Conservation (phyloP, 495 filamentous ascomycete species). For the Lepraria neglecta region DNA sequence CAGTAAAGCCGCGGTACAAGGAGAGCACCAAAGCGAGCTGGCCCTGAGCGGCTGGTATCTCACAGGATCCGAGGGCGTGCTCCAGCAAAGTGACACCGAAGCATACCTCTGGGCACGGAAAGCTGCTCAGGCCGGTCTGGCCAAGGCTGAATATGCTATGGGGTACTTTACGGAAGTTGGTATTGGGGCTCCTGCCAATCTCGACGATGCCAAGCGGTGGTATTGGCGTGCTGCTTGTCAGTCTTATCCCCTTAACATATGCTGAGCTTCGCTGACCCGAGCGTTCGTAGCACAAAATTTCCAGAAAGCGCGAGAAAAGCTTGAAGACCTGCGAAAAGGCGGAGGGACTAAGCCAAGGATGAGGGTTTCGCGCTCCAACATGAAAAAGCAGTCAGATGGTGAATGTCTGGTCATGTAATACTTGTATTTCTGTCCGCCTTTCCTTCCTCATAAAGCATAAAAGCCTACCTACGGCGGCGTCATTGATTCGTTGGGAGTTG, state of each 20-base stretch:
- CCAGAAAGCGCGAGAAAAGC: slow-evolving; percentile 80
- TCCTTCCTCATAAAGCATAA: not conserved
- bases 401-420: slow-evolving; percentile 22
- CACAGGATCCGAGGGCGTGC: slow-evolving; percentile 78
- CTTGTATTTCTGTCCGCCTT: not conserved
- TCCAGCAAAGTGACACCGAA: slow-evolving; percentile 90
- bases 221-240: slow-evolving; percentile 96
- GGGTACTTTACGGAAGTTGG: slow-evolving; percentile 95
- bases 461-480: not conserved
- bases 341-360: slow-evolving; percentile 20
- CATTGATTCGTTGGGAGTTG: not conserved
- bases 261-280: slow-evolving; percentile 22
- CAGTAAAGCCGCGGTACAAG: slow-evolving; percentile 81
- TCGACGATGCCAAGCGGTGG: slow-evolving; percentile 96
- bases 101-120: slow-evolving; percentile 97
- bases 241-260: slow-evolving; percentile 37
- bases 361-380: slow-evolving; percentile 23
- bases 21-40: slow-evolving; percentile 89
- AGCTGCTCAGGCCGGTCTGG: slow-evolving; percentile 73
- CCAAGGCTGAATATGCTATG: slow-evolving; percentile 96
- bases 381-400: slow-evolving; percentile 21
- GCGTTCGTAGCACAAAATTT: slow-evolving; percentile 71
- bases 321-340: slow-evolving; percentile 66
- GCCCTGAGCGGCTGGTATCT: slow-evolving; percentile 95
- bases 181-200: slow-evolving; percentile 75